These are phyloP conservation scores for Sugiyamaella floridensis DNA, from an alignment of 805 yeast species.

Conservation along the genomic window DNA sequence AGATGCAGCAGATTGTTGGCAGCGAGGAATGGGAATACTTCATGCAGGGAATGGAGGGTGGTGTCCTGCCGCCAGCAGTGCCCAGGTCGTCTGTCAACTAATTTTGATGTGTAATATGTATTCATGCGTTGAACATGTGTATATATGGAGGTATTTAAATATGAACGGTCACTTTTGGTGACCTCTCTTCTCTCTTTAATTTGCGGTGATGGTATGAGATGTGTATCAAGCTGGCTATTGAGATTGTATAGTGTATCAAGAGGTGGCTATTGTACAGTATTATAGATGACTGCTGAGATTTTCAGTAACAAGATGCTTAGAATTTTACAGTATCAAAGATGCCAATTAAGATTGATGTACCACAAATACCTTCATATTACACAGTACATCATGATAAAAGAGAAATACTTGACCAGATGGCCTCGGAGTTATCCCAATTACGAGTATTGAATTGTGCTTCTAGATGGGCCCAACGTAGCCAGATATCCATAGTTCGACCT, in stretches of 20 bases:
- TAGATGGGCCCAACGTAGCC: slow-evolving; percentile 36
- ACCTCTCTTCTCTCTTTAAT: not conserved
- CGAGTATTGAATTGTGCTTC: slow-evolving; percentile 34
- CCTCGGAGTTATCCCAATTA: slow-evolving; percentile 33
- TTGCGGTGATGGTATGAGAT: not conserved
- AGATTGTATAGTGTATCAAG: too few species aligned
- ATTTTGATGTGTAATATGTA: not conserved
- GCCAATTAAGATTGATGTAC: too few species aligned
- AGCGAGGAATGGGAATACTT: slow-evolving; percentile 21
- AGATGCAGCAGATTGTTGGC: slow-evolving; percentile 17
- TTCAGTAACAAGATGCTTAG: too few species aligned
- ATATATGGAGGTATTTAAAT: not conserved
- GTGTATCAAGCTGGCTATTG: too few species aligned
- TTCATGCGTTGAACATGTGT: not conserved
- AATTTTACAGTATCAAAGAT: too few species aligned
- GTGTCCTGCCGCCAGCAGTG: not conserved
- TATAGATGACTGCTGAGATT: too few species aligned
- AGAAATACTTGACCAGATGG: slow-evolving; percentile 27
- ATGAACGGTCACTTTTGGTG: not conserved
- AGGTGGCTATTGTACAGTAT: too few species aligned
- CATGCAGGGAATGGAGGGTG: slow-evolving; percentile 11
- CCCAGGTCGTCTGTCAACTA: not conserved
- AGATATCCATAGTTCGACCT: slow-evolving; percentile 35
- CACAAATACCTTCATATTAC: too few species aligned
- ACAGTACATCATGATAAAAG: too few species aligned